Percentiles rank a stretch among this genome's conserved stretches.
Conservation (phyloP, 257 asterid species). For the Solanum commersonii region DNA sequence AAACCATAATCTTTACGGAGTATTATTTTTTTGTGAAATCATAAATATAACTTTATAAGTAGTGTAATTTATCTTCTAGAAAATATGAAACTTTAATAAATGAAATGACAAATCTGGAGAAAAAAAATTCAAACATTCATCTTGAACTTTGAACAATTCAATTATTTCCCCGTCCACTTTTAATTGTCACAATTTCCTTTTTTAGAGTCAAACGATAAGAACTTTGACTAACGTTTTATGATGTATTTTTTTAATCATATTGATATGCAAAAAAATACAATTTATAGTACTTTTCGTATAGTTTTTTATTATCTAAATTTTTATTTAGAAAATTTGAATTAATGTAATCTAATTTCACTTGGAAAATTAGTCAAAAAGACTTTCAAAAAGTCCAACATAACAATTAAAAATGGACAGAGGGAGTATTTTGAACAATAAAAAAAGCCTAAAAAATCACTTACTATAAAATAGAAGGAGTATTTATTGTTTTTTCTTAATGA, state of each 20-base stretch:
- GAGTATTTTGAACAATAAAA: too few species aligned
- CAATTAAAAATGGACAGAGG: too few species aligned
- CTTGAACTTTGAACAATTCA: too few species aligned
- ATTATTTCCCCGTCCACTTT: fast-evolving
- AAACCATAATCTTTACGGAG: too few species aligned
- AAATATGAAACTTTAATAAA: too few species aligned
- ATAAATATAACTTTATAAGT: too few species aligned
- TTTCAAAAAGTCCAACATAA: too few species aligned
- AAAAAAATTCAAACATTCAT: too few species aligned
- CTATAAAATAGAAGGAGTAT: not conserved
- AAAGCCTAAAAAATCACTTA: not conserved
- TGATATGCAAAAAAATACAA: too few species aligned
- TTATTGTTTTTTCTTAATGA: not conserved
- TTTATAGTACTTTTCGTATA: too few species aligned
- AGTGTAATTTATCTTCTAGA: not conserved
- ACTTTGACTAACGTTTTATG: not conserved
- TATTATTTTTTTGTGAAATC: not conserved
- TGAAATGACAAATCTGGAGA: not conserved
- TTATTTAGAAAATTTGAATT: too few species aligned
- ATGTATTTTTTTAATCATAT: not conserved
- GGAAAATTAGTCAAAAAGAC: too few species aligned
- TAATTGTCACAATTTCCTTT: not conserved
- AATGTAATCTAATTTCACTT: not conserved
- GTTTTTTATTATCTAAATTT: not conserved
- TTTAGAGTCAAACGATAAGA: not conserved